These are phyloP conservation scores for Agrocybe pediades DNA, from an alignment of 768 basidiomycete genomes.

Conservation along the genomic window DNA sequence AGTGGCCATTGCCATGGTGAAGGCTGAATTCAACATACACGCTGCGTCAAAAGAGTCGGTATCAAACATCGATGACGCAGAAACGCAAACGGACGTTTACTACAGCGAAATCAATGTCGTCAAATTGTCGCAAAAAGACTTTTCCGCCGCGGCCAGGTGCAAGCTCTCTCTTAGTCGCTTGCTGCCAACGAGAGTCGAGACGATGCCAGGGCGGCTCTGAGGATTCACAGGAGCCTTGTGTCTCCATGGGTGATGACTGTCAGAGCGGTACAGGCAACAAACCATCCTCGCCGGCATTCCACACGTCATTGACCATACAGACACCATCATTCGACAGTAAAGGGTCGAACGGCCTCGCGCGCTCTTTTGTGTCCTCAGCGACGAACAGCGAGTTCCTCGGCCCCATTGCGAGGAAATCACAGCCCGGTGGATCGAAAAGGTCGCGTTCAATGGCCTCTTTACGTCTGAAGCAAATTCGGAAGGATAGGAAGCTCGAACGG, in stretches of 20 bases:
- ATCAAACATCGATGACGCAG: constrained; percentile 52
- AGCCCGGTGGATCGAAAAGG: too few relatives aligned
- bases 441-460: too few relatives aligned
- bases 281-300: too few relatives aligned
- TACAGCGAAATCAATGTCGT: constrained; percentile 45
- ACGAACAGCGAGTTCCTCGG: neutral
- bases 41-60: too few relatives aligned
- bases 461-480: constrained; percentile 43
- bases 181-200: constrained; percentile 23
- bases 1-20: too few relatives aligned
- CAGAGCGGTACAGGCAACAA: too few relatives aligned
- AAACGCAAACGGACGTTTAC: constrained; percentile 50
- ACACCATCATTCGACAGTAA: too few relatives aligned
- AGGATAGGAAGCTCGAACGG: constrained; percentile 40
- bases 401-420: too few relatives aligned
- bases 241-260: too few relatives aligned
- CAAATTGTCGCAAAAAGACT: constrained; percentile 42
- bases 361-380: neutral
- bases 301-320: too few relatives aligned
- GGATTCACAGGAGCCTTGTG: constrained; percentile 61
- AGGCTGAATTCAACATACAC: too few relatives aligned
- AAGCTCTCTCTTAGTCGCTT: constrained; percentile 40
- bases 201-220: constrained; percentile 61
- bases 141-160: constrained; percentile 46
- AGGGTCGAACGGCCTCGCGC: neutral